A percentile compares a stretch with the other conserved stretches of the same genome.
Conservation (phyloP, 2,329 filamentous ascomycete genomes). For the Cladosporium sp. region DNA sequence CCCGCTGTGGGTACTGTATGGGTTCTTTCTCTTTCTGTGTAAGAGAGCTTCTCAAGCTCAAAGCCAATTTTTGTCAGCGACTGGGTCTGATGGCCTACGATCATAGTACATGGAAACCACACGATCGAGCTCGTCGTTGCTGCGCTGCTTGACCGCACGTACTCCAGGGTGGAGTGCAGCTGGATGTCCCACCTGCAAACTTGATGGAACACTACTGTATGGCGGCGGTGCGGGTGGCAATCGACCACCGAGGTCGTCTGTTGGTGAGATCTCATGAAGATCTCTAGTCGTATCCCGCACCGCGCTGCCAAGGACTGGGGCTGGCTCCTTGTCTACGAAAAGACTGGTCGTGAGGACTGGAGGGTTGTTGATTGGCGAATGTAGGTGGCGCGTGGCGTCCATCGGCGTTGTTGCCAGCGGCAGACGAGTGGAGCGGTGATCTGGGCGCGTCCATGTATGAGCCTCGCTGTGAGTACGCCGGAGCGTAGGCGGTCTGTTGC, state of each 20-base stretch:
- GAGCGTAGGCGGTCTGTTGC: slow-evolving; percentile 16
- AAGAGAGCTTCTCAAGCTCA: background rate
- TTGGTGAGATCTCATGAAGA: background rate
- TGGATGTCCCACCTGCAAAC: background rate
- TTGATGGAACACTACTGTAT: background rate
- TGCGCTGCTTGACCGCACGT: background rate
- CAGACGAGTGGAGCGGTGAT: slow-evolving; percentile 21
- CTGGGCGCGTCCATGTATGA: slow-evolving; percentile 22
- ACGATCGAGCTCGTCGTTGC: slow-evolving; percentile 15
- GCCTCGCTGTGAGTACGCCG: slow-evolving; percentile 2
- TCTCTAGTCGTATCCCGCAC: slow-evolving; percentile 61
- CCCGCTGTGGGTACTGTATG: slow-evolving; percentile 17
- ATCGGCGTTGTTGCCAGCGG: slow-evolving; percentile 20
- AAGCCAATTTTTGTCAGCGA: slow-evolving; percentile 10
- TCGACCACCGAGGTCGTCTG: background rate
- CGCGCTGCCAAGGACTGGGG: slow-evolving; percentile 64
- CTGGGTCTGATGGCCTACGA: background rate
- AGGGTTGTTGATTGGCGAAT: slow-evolving; percentile 3
- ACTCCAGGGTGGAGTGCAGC: background rate
- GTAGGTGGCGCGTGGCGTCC: slow-evolving; percentile 23
- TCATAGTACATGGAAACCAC: slow-evolving; percentile 17
- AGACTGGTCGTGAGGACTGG: slow-evolving; percentile 17
- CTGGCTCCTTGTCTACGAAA: slow-evolving; percentile 47
- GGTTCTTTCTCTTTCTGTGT: slow-evolving; percentile 3
- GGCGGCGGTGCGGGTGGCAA: slow-evolving; percentile 4